phyloP scores from a whole-genome alignment of 2,329 filamentous ascomycete genomes.

The Alternaria rosae region DNA sequence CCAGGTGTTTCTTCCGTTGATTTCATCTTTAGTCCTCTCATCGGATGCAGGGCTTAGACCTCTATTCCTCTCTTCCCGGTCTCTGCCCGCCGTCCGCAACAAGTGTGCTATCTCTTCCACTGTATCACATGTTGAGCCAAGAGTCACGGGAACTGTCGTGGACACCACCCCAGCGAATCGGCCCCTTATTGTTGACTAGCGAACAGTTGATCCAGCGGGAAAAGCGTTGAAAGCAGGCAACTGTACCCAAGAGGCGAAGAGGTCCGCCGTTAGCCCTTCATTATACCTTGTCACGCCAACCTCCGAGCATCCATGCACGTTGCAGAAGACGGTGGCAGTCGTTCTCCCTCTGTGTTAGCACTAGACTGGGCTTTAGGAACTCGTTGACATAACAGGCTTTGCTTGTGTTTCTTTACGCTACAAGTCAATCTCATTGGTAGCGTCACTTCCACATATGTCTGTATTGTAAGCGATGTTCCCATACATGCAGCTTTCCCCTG shows the following conservation, averaged over 20 bases:
- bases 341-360: slow-evolving; percentile 12
- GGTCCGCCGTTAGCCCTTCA: slow-evolving; percentile 9
- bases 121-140: slow-evolving; percentile 22
- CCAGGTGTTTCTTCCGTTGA: slow-evolving; percentile 2
- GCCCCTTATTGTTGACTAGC: slow-evolving; percentile 8
- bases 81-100: slow-evolving; percentile 6
- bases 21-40: slow-evolving; percentile 10
- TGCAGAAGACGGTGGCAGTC: slow-evolving; percentile 34
- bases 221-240: slow-evolving; percentile 43
- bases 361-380: slow-evolving; percentile 15
- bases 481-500: neutral
- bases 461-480: slow-evolving; percentile 9
- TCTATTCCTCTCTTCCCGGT: slow-evolving; percentile 9
- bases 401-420: slow-evolving; percentile 15
- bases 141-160: slow-evolving; percentile 16
- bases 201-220: slow-evolving; percentile 20
- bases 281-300: slow-evolving; percentile 8
- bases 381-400: slow-evolving; percentile 9
- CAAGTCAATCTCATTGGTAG: slow-evolving; percentile 28
- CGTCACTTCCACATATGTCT: slow-evolving; percentile 9
- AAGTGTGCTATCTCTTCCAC: slow-evolving; percentile 2
- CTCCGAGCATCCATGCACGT: slow-evolving; percentile 23
- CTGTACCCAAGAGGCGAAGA: slow-evolving; percentile 18
- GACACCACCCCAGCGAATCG: slow-evolving; percentile 30
- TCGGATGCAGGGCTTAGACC: slow-evolving; percentile 12